Percentiles rank a stretch among this genome's conserved stretches.
Conservation (phyloP, 805 yeast species). For the Kodamaea kaohsiungensis region DNA sequence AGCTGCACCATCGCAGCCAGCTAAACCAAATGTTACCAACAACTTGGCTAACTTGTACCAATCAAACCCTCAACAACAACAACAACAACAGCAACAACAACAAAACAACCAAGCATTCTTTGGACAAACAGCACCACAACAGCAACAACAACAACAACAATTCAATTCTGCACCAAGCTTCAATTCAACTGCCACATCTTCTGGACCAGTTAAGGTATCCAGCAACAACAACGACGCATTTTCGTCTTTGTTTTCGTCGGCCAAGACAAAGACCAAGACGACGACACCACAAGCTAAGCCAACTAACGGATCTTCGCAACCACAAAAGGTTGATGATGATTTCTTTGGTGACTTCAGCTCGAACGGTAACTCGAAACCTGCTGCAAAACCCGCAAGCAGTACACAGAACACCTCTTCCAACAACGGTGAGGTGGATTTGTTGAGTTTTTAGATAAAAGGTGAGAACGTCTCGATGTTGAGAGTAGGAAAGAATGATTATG, state of each 20-base stretch:
- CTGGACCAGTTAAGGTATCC: conserved; percentile 37
- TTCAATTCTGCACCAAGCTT: conserved; percentile 17
- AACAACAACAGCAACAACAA: conserved; percentile 12
- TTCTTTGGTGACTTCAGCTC: conserved; percentile 35
- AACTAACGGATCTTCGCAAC: conserved; percentile 18
- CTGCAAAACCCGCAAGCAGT: conserved; percentile 16
- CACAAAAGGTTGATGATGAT: conserved; percentile 22
- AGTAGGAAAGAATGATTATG: background rate
- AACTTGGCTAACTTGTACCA: conserved; percentile 31
- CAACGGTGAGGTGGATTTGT: conserved; percentile 48
- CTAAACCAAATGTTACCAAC: conserved; percentile 20
- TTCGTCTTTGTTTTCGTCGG: conserved; percentile 66
- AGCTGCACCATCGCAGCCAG: conserved; percentile 52
- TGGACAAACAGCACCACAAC: conserved; percentile 14
- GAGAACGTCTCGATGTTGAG: background rate
- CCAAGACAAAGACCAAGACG: conserved; percentile 48
- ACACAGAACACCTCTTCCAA: conserved; percentile 9
- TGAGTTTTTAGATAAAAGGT: conserved; percentile 40
- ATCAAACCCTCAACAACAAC: conserved; percentile 19
- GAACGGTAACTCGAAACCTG: conserved; percentile 15
- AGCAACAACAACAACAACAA: conserved; percentile 13
- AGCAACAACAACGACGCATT: conserved; percentile 60
- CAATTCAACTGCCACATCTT: conserved; percentile 24
- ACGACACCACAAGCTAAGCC: conserved; percentile 7
- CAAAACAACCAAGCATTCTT: conserved; percentile 14